A percentile compares a stretch with the other conserved stretches of the same genome.
phyloP scores from a whole-genome alignment of 192 early-diverging fungal species.

The Backusella liffmaniae region DNA sequence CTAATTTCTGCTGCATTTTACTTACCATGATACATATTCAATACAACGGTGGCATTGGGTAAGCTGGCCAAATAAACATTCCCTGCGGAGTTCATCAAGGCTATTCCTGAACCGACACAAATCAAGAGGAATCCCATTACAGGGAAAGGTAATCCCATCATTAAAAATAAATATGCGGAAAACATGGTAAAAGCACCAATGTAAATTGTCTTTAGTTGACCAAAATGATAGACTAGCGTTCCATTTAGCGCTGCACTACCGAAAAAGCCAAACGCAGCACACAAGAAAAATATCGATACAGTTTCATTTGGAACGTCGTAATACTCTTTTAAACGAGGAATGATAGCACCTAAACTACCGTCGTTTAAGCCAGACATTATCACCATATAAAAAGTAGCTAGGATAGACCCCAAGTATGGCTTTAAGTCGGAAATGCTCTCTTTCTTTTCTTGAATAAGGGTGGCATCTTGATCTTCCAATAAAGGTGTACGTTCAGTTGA shows the following conservation, averaged over 20 bases:
- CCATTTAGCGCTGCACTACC: conserved; percentile 27
- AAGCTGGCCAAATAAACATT: conserved; percentile 25
- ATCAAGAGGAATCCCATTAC: conserved; percentile 19
- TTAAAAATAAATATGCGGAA: conserved; percentile 15
- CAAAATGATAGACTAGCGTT: conserved; percentile 17
- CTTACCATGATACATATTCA: conserved; percentile 37
- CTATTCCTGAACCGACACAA: conserved; percentile 22
- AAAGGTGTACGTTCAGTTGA: background rate
- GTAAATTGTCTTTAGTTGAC: conserved; percentile 17
- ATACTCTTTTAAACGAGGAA: conserved; percentile 25
- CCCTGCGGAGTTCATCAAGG: conserved; percentile 21
- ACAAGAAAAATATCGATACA: conserved; percentile 29
- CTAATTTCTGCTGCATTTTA: background rate
- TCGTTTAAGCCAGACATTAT: conserved; percentile 28
- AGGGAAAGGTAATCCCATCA: conserved; percentile 22
- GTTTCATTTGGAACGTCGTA: conserved; percentile 26
- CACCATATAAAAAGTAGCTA: conserved; percentile 6
- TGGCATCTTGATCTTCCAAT: background rate
- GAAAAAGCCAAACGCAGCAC: conserved; percentile 22
- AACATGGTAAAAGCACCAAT: conserved; percentile 1
- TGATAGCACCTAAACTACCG: conserved; percentile 30
- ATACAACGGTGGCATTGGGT: conserved; percentile 23
- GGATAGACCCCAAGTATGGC: background rate
- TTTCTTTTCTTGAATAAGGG: background rate
- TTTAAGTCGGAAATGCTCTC: background rate